Evolutionary conservation across 148 eudicot species (phyloP), one percentile per base, ranked within the genome.

Genomic region (Polygonum maritimum): DNA sequence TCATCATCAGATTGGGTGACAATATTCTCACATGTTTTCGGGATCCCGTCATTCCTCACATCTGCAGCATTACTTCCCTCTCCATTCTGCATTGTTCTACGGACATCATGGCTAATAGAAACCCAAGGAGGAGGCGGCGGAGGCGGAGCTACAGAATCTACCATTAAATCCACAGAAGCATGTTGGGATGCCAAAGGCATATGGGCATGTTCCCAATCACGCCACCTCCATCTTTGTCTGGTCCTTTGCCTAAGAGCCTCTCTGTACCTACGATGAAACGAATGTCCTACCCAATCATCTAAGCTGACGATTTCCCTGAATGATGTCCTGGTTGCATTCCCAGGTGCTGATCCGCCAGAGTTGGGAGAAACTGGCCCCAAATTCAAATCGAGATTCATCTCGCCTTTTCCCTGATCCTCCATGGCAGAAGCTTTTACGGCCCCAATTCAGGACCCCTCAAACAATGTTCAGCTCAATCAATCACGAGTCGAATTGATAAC

Each of bases 341-440:
- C 84, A 2, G 81, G 81, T 14, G 79, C 90, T 47, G 77, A 36
- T 70, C 77, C 88, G 22, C 81, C 80, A 16, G 84, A 73, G 0
- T 83, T 74, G 21, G 83, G 82, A 21, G 81, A 79, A 44, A 83
- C 75, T 51, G 92, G 94, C 48, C 97, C 97, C 84, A 93, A 86
- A 80, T 91, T 93, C 84, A 93, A 85, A 85, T 93, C 98, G 54
- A 93, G 91, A 82, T 93, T 89, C 97, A 91, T 91, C 75, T 80
- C 57, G 77, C 78, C 81, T 3, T 84, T 83, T 31, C 74, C 82
- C 72, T 90, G 86, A 75, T 93, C 98, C 52, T 78, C 91, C 98
- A 93, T 93, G 62, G 65, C 69, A 35, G 36, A 31, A 33, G 69
- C 14, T 26, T 26, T 3, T 26, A 33, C 39, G 12, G 71, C 36